Evolutionary conservation across 306 rosid genomes (phyloP), one percentile per base, ranked within the genome.

Genomic region (Canavalia ensiformis): DNA sequence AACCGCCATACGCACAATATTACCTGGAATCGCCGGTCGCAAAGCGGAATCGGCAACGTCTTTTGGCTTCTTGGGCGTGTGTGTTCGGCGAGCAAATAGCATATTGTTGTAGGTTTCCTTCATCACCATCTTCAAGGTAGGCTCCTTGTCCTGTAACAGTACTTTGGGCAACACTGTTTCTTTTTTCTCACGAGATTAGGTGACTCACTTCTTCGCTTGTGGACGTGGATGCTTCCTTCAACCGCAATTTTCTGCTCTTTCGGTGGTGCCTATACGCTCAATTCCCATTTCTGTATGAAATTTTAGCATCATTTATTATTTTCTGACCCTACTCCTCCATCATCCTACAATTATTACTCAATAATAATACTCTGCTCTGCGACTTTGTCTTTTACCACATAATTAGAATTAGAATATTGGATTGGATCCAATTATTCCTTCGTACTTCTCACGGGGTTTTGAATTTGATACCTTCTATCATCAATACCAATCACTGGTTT

Each of bases 21-120:
- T 58, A 87, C 91, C 87, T 87, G 90, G 57, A 73, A 72, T 82
- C 66, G 77, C 88, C 90, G 88, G 89, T 82, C 68, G 67, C 83
- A 81, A 84, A 34, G 11, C 37, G 5, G 5, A 54, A 78, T 81
- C 72, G 72, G 25, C 25, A 18, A 18, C 25, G 25, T 18, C 0
- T 18, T 18, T 18, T 18, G 25, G 25, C 25, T 18, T 18, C 25
- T 18, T 18, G 25, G 25, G 25, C 25, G 25, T 18, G 25, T 18
- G 25, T 18, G 25, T 18, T 18, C 25, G 25, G 25, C 25, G 25
- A 18, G 25, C 25, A 18, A 18, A 29, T 28, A 12, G 62, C 37
- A 39, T 29, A n/a, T 41, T 30, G 12, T 18, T 66, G 41, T 46
- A 67, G 73, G 73, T 44, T 44, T 44, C 13, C 8, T 34, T 46